A percentile compares a stretch with the other conserved stretches of the same genome.
Conservation (phyloP, 1,284 basidiomycete genomes). For the Ganoderma leucocontextum region DNA sequence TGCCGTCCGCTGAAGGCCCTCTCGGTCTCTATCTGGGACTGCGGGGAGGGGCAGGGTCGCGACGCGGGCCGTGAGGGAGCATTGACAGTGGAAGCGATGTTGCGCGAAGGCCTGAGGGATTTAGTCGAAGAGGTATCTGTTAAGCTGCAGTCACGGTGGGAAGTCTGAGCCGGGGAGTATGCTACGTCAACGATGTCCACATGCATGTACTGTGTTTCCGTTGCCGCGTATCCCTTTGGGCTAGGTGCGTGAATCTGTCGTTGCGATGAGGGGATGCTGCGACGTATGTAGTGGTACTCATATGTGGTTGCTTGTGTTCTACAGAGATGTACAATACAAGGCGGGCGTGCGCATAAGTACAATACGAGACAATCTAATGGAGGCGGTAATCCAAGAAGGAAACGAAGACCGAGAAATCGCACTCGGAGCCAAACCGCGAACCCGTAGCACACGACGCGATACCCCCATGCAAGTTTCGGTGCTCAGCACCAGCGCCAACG, state of each 20-base stretch:
- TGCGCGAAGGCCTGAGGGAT: neutral
- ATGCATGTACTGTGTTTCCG: neutral
- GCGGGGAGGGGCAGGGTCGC: neutral
- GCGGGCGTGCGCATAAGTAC: neutral
- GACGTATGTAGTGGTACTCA: neutral
- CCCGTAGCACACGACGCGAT: neutral
- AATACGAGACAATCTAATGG: neutral
- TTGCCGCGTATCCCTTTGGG: neutral
- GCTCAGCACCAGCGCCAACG: neutral
- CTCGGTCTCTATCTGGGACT: neutral
- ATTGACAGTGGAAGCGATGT: neutral
- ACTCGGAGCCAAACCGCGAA: neutral
- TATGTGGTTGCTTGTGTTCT: neutral
- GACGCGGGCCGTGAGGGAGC: neutral
- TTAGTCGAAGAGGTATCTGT: neutral
- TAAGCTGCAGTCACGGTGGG: neutral
- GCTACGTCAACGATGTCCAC: neutral
- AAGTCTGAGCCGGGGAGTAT: neutral
- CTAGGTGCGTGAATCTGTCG: neutral
- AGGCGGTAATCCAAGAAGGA: neutral
- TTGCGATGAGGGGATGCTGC: neutral
- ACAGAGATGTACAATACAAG: neutral
- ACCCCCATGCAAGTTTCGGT: neutral
- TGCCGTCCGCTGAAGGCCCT: neutral
- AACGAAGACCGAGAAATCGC: neutral